phyloP scores from a whole-genome alignment of 2,329 filamentous ascomycete species.

The Colletotrichum somersetense region DNA sequence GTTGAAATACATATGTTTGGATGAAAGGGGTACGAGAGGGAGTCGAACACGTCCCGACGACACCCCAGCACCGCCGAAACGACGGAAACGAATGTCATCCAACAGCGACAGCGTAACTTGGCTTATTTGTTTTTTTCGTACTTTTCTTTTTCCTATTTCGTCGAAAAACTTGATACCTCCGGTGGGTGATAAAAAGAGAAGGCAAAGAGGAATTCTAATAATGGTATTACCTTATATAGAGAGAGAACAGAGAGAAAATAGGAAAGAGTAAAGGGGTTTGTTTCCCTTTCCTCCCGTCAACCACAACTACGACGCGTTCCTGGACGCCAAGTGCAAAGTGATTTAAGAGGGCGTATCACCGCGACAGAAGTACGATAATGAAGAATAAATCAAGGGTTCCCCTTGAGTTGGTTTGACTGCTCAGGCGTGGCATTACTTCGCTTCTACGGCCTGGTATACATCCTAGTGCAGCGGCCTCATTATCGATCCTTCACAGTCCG shows the following conservation, averaged over 20 bases:
- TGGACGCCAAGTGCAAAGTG: neutral
- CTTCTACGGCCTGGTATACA: no score
- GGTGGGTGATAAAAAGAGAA: neutral
- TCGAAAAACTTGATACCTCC: slow-evolving; percentile 26
- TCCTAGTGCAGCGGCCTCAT: no score
- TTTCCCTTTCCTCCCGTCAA: neutral
- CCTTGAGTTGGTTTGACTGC: neutral
- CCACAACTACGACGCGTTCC: neutral
- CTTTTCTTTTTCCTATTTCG: neutral
- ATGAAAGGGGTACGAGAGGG: neutral
- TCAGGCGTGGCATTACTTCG: no score
- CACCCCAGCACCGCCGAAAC: slow-evolving; percentile 2
- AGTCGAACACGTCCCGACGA: neutral
- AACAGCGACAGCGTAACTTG: slow-evolving; percentile 23
- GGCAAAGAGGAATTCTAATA: slow-evolving; percentile 5
- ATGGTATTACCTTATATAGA: slow-evolving; percentile 9
- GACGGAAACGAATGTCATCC: slow-evolving; percentile 19
- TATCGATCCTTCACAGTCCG: no score
- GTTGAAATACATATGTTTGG: neutral
- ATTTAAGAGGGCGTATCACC: neutral
- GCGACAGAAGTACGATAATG: neutral
- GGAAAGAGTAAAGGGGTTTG: neutral
- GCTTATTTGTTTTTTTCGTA: no score
- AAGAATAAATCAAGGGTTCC: neutral
- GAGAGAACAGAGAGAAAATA: neutral